Conservation (phyloP, 495 filamentous ascomycete species). For the Tetracladium marchalianum region DNA sequence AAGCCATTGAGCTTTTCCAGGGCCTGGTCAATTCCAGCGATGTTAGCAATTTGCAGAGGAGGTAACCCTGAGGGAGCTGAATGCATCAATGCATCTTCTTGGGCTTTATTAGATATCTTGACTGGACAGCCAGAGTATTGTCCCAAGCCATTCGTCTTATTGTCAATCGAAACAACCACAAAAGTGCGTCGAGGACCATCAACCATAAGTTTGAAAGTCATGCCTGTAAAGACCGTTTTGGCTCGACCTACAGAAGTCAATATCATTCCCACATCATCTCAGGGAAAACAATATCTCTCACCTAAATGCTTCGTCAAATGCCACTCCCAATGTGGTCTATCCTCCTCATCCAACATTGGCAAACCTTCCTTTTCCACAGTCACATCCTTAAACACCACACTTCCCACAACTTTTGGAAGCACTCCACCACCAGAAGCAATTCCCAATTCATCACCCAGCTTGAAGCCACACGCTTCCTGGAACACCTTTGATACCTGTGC, state of each 20-base stretch:
- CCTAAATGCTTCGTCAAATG: slow-evolving; percentile 46
- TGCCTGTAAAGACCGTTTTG: slow-evolving; percentile 36
- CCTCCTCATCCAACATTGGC: slow-evolving; percentile 22
- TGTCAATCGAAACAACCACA: slow-evolving; percentile 35
- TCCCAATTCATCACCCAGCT: slow-evolving; percentile 49
- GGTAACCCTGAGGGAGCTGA: neutral
- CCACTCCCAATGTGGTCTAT: slow-evolving; percentile 54
- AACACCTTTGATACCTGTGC: slow-evolving; percentile 57
- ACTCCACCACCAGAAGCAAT: slow-evolving; percentile 34
- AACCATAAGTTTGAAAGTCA: slow-evolving; percentile 35
- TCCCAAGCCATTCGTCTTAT: slow-evolving; percentile 11
- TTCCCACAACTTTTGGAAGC: slow-evolving; percentile 25
- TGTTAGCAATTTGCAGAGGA: slow-evolving; percentile 29
- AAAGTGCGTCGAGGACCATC: slow-evolving; percentile 37
- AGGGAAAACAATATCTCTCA: slow-evolving; percentile 20
- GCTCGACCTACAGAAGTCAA: slow-evolving; percentile 23
- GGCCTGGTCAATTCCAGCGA: slow-evolving; percentile 57
- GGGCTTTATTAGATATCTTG: slow-evolving; percentile 5
- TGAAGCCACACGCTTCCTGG: slow-evolving; percentile 53
- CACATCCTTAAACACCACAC: slow-evolving; percentile 40
- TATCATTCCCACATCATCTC: too few species aligned
- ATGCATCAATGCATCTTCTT: too few species aligned
- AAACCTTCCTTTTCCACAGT: slow-evolving; percentile 21
- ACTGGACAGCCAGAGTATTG: slow-evolving; percentile 9
- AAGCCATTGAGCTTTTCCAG: slow-evolving; percentile 56